phyloP scores from a whole-genome alignment of 139 green algal genomes.

The Haematococcus sp. region DNA sequence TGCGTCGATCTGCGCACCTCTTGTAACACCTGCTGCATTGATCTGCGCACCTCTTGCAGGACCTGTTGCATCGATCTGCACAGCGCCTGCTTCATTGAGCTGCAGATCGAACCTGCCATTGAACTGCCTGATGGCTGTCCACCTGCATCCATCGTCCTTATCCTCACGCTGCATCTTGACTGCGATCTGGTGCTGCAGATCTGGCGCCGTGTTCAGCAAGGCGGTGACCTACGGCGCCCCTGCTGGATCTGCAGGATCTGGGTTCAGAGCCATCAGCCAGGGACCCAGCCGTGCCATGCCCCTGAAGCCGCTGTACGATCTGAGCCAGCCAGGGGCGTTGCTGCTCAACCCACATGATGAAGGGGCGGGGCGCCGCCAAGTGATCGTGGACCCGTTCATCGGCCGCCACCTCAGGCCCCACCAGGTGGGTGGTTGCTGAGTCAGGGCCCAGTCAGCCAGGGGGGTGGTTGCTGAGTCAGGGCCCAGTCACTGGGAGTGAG shows the following conservation, averaged over 20 bases:
- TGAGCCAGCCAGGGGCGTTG: slow-evolving; percentile 40
- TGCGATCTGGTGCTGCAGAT: not conserved
- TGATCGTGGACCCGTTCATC: slow-evolving; percentile 72
- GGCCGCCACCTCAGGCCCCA: slow-evolving; percentile 56
- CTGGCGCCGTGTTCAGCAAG: not conserved
- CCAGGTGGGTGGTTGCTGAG: slow-evolving; percentile 18
- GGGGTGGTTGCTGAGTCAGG: not conserved
- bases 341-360: slow-evolving; percentile 57
- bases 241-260: not conserved
- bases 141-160: too few species aligned
- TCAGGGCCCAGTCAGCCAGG: not conserved
- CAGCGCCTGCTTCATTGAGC: not conserved
- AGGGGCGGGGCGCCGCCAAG: slow-evolving; percentile 39
- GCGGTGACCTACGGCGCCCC: not conserved
- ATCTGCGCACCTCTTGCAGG: not conserved
- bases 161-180: too few species aligned
- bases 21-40: not conserved
- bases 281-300: not conserved
- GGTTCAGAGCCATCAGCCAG: too few species aligned
- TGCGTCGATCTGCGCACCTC: not conserved
- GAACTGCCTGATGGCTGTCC: too few species aligned
- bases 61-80: not conserved
- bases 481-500: not conserved
- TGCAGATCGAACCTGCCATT: too few species aligned
- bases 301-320: slow-evolving; percentile 50